Base-by-base conservation (phyloP, 345 rosid species). In the Microcos paniculata region DNA sequence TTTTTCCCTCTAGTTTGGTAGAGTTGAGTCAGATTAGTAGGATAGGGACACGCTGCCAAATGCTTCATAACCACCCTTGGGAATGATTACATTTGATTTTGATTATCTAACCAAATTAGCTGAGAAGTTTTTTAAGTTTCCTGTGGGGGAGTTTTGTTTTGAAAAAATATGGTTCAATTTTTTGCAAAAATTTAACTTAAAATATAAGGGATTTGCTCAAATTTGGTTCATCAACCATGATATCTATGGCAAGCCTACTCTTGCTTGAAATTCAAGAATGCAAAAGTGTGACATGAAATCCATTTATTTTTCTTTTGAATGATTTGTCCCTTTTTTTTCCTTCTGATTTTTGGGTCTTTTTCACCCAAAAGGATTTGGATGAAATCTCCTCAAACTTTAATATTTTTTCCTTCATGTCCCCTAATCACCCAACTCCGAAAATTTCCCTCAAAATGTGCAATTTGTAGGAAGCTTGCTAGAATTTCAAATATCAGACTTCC, bases 1-100 rank as follows among this genome's bases (percentile, higher is more conserved):
- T 56, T 38, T 48, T 46, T 57, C 28, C 59, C 72, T 77, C 59
- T n/a, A 80, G 59, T 78, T 80, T 79, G 84, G 87, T 75, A 35
- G 80, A 52, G 74, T 83, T 81, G 86, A 82, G 84, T 83, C 72
- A 35, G 30, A 64, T 53, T 75, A 26, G 21, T 53, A 55, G 64
- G 87, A 85, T 48, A 10, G 48, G 1, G 88, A 84, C 84, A 3
- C 76, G 15, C 77, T 69, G 85, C 84, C 86, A 75, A 76, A 87
- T 78, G 52, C 75, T 71, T 75, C 74, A 62, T 74, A 76, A 78
- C 79, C 70, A 72, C 68, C 68, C 77, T 63, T 45, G 56, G 3
- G 40, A 76, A 66, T 71, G 73, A 78, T 77, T 79, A 65, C 61
- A 46, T 43, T 48, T 78, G 78, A 78, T 71, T 33, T 35, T 49